Base-by-base conservation (phyloP, 2,329 filamentous ascomycete genomes). In the Diplodia seriata region DNA sequence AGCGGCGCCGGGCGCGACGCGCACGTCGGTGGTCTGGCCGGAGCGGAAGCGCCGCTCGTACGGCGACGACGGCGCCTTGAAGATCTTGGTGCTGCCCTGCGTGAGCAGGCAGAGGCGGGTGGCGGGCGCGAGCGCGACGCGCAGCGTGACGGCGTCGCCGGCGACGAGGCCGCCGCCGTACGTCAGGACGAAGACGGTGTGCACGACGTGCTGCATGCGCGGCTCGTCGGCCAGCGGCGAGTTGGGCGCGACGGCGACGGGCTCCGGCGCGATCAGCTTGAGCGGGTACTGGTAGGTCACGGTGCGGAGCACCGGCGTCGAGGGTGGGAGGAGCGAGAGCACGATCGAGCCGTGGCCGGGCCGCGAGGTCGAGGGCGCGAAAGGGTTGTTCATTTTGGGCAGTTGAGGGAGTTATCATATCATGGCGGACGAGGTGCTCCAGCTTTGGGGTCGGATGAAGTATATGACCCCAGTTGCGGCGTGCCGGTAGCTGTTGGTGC, bases 151-250 rank as follows among this genome's bases (percentile, higher is more conserved):
- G 71, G 87, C 84, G 78, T 99, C 95, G 51, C 94, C 93, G 14
- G 91, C 92, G 1, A 99, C 91, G 15, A 99, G 87, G 1, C 95
- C 95, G 53, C 95, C 95, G 61, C 95, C 95, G 76, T 98, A 99
- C 0, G 94, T 97, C 59, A 99, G 85, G 47, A 98, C 85, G 76
- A 97, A 98, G 50, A 97, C 89, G 38, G 95, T 84, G 66, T 84
- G 87, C 9, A 93, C 85, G 68, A 38, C 69, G 54, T 56, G 38
- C 64, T 57, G 12, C 72, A 20, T 61, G 65, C 57, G 40, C 26
- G 43, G 57, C 26, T 26, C 29, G 40, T 62, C 31, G 26, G 40
- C 47, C 12, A 49, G n/a, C 18, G 51, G 67, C 66, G 86, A 40
- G 61, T 65, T 29, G 20, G 62, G 62, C 84, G 68, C 89, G 85